Percentiles rank a stretch among this genome's conserved stretches.
These are phyloP conservation scores for Sporisorium sorghi DNA, from an alignment of 1,284 basidiomycete genomes.

Conservation along the genomic window DNA sequence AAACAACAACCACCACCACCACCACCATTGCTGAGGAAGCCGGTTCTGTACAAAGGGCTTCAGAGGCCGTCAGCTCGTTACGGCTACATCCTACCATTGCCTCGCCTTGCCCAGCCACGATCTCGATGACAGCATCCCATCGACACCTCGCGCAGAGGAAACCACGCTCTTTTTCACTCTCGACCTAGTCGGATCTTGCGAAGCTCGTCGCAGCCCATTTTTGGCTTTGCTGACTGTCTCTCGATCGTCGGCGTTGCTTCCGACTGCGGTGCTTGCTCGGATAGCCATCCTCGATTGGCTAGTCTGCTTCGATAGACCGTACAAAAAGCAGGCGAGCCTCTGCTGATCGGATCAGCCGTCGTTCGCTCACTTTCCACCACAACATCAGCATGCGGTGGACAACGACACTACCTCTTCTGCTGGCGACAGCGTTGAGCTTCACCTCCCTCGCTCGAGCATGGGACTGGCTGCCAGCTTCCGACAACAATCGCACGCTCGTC, in stretches of 20 bases:
- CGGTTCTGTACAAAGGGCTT: too few species aligned
- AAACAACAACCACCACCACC: not conserved
- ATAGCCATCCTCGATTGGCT: not conserved
- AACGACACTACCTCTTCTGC: slow-evolving; percentile 4
- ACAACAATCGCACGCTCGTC: slow-evolving; percentile 44
- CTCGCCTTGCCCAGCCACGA: not conserved
- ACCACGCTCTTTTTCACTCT: not conserved
- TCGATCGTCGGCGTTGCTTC: slow-evolving; percentile 1
- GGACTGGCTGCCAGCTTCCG: slow-evolving; percentile 47
- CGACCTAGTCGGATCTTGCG: not conserved
- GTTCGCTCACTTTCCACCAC: not conserved
- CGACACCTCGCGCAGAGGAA: not conserved
- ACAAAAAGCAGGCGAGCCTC: not conserved
- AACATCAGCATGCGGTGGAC: slow-evolving; percentile 15
- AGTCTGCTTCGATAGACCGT: not conserved
- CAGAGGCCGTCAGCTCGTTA: not conserved
- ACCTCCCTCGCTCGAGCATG: slow-evolving; percentile 18
- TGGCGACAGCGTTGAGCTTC: slow-evolving; percentile 14
- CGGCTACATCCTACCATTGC: not conserved
- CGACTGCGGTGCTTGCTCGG: not conserved
- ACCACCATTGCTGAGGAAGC: too few species aligned
- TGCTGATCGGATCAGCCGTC: not conserved
- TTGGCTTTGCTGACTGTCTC: slow-evolving; percentile 5
- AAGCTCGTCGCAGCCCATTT: slow-evolving; percentile 3
- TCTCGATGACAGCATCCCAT: not conserved